Evolutionary conservation across 179 eudicot species (phyloP), one percentile per base, ranked within the genome.

Genomic region (Heliamphora pulchella): DNA sequence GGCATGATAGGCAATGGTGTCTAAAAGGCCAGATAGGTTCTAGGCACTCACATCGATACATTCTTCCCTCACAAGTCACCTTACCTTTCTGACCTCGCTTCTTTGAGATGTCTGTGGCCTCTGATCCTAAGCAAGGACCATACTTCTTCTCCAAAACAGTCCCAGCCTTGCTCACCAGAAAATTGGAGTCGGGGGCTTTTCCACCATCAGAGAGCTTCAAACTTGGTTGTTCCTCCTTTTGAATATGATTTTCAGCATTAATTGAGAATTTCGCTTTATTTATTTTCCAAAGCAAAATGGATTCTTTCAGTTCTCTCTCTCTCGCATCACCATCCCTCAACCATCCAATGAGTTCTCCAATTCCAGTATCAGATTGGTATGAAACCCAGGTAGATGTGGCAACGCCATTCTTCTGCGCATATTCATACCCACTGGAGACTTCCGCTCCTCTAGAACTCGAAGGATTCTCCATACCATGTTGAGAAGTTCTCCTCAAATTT

Each of bases 241-340:
- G 82, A 72, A 78, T 82, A 77, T 82, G 85, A 48, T 84, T 88
- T 76, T 62, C 67, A 15, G 62, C n/a, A 67, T 58, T 75, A 20
- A 83, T 80, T 13, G 78, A 65, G 76, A 81, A 84, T 65, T 78
- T 82, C 77, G 76, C 70, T 81, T 82, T 85, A 72, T 78, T 75
- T 81, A 80, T 86, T 77, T 87, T 97, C 89, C 93, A 90, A 77
- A 89, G 87, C 81, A 88, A 62, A 78, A 95, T 88, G 53, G 89
- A 83, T 79, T 95, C 97, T 81, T 83, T 91, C 78, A 93, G 79
- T 74, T 90, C 92, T 80, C 86, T 91, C 85, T 93, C 98, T 83
- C 87, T 89, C 61, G 89, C 84, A 77, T 95, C 92, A 70, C 76
- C 65, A 51, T 86, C 90, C 59, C 82, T 87, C 83, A 95, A 84